phyloP scores from a whole-genome alignment of 208 protist species.

The Naegleria gruberi region DNA sequence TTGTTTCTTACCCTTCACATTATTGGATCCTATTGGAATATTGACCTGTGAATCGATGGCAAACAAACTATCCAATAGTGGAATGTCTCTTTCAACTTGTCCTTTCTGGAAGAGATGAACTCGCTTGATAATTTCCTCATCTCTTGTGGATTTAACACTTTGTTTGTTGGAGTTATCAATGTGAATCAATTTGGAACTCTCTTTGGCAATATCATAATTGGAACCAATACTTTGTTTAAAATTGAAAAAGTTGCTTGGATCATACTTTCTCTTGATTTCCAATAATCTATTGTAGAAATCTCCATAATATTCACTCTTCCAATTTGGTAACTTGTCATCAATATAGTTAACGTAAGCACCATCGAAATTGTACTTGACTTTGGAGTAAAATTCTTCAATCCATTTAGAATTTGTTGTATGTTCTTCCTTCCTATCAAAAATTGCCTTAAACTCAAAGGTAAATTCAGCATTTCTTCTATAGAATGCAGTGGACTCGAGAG shows the following conservation, averaged over 20 bases:
- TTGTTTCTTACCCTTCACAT: not conserved
- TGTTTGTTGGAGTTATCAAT: not conserved
- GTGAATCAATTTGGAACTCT: not conserved
- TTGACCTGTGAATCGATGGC: not conserved
- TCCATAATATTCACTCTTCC: not conserved
- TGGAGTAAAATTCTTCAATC: not conserved
- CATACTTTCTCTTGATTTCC: not conserved
- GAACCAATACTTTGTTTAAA: constrained; percentile 7
- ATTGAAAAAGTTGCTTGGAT: constrained; percentile 6
- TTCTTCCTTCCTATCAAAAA: not conserved
- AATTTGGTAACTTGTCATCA: not conserved
- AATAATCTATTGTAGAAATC: not conserved
- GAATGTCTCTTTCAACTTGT: not conserved
- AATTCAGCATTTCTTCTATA: not conserved
- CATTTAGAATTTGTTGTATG: not conserved
- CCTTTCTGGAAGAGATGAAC: not conserved
- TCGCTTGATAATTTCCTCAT: not conserved
- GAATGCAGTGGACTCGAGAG: not conserved
- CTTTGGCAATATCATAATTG: not conserved
- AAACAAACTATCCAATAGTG: not conserved
- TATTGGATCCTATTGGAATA: not conserved
- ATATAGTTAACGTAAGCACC: not conserved
- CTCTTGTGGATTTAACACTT: not conserved
- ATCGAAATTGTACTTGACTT: not conserved
- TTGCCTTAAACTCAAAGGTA: not conserved